phyloP scores from a whole-genome alignment of 306 rosid species.

The Argentina anserina region DNA sequence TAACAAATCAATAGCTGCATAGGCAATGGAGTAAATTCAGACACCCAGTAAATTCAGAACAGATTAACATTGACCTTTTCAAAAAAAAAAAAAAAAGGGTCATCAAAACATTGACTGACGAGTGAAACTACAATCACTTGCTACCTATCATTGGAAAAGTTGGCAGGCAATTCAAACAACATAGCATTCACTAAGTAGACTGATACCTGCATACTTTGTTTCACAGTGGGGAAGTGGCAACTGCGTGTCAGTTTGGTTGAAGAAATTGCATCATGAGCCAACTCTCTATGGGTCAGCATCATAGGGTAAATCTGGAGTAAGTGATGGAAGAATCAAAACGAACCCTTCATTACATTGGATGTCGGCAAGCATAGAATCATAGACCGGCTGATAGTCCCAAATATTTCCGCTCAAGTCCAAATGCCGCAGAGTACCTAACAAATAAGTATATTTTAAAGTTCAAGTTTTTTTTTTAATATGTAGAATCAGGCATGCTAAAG shows the following conservation, averaged over 20 bases:
- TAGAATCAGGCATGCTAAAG: background rate
- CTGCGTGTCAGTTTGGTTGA: background rate
- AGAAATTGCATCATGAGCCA: background rate
- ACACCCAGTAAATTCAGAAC: background rate
- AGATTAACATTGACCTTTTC: too few relatives aligned
- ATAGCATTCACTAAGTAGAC: background rate
- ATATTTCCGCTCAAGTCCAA: slow-evolving; percentile 69
- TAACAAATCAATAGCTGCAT: background rate
- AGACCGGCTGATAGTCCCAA: slow-evolving; percentile 44
- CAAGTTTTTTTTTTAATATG: slow-evolving; percentile 3
- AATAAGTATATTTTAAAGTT: slow-evolving; percentile 6
- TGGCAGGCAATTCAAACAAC: slow-evolving; percentile 7
- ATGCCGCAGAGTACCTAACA: slow-evolving; percentile 58
- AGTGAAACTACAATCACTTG: slow-evolving; percentile 15
- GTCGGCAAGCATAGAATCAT: slow-evolving; percentile 37
- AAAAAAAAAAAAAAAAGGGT: too few relatives aligned
- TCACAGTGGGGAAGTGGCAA: background rate
- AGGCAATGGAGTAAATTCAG: background rate
- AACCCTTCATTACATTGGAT: slow-evolving; percentile 39
- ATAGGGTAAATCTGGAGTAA: slow-evolving; percentile 31
- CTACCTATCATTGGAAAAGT: background rate
- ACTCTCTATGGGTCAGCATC: slow-evolving; percentile 72
- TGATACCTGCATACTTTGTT: slow-evolving; percentile 3
- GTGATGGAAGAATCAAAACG: slow-evolving; percentile 38
- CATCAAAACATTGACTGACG: background rate